Percentiles rank a stretch among this genome's conserved stretches.
phyloP scores from a whole-genome alignment of 441 rosid species.

The Biscutella laevigata region DNA sequence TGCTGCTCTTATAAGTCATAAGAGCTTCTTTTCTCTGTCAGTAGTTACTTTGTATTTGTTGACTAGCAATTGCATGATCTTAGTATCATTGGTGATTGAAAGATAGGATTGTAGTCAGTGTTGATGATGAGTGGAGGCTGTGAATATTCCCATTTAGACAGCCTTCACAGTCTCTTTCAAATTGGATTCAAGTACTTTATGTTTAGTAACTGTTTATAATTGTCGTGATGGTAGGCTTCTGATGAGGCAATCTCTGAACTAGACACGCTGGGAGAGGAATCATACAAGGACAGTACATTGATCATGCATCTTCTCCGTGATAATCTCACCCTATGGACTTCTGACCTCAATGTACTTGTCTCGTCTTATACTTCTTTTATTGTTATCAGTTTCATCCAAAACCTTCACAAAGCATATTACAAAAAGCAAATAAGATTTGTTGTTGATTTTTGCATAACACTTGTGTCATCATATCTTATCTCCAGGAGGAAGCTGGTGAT shows the following conservation, averaged over 20 bases:
- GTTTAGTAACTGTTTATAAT: neutral
- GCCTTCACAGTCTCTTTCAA: neutral
- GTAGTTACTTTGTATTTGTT: no score
- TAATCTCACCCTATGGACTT: constrained; percentile 90
- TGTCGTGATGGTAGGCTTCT: constrained; percentile 25
- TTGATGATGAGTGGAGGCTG: neutral
- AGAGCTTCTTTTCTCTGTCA: no score
- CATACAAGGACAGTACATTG: constrained; percentile 93
- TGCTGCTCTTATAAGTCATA: no score
- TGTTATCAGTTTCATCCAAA: no score
- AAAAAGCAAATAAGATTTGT: neutral
- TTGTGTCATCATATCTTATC: neutral
- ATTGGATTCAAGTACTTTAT: neutral
- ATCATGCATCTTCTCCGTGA: constrained; percentile 97
- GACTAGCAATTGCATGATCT: no score
- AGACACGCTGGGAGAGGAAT: constrained; percentile 87
- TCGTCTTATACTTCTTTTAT: neutral
- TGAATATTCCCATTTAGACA: neutral
- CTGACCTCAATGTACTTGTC: constrained; percentile 58
- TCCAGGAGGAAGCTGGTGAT: constrained; percentile 79
- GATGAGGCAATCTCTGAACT: constrained; percentile 92
- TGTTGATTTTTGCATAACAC: neutral
- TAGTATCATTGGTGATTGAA: neutral
- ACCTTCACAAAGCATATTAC: neutral
- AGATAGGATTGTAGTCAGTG: neutral